Conservation (phyloP, 2,329 filamentous ascomycete genomes). For the Neopestalotiopsis clavispora region DNA sequence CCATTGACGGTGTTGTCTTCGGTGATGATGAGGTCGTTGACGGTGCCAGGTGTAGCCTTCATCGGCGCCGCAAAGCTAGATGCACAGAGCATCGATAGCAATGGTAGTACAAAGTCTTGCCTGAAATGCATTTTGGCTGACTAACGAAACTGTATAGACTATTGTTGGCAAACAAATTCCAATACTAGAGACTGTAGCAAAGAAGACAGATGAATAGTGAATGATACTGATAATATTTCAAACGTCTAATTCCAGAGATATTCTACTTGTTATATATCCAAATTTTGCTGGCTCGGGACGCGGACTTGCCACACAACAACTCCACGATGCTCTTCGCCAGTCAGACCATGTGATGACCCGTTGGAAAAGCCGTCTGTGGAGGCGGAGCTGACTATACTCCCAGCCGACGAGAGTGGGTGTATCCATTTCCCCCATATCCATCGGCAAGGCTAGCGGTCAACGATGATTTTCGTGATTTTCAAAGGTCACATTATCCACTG, state of each 20-base stretch:
- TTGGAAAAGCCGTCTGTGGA: background rate
- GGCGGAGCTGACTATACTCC: background rate
- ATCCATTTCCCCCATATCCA: background rate
- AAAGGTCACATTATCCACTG: background rate
- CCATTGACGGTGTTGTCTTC: slow-evolving; percentile 12
- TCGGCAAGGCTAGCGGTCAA: background rate
- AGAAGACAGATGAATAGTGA: background rate
- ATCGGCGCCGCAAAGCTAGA: background rate
- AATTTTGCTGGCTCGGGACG: background rate
- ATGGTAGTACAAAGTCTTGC: background rate
- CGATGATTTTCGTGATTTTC: background rate
- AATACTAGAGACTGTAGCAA: background rate
- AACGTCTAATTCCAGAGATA: background rate
- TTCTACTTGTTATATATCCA: background rate
- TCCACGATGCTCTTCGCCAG: background rate
- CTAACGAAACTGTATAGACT: background rate
- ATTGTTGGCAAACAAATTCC: background rate
- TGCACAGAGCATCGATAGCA: background rate
- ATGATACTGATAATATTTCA: background rate
- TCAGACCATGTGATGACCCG: background rate
- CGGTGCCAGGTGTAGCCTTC: slow-evolving; percentile 1
- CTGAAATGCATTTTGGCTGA: background rate
- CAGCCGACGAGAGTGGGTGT: background rate
- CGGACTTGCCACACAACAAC: background rate
- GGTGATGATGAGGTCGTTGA: slow-evolving; percentile 11